phyloP scores from a whole-genome alignment of 192 early-diverging fungal genomes.

The Linnemannia hyalina region DNA sequence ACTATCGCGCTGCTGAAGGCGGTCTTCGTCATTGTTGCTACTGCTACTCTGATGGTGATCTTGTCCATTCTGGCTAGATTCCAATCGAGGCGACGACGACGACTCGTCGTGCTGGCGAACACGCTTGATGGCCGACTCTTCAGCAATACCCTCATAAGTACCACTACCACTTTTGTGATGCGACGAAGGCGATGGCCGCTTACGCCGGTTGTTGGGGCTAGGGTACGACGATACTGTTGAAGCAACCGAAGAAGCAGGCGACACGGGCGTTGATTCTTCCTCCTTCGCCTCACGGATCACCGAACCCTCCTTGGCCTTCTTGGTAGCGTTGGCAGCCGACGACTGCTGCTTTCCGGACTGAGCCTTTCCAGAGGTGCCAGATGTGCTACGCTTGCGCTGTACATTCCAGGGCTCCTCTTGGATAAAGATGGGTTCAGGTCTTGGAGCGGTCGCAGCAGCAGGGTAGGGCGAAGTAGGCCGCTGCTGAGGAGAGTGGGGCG shows the following conservation, averaged over 20 bases:
- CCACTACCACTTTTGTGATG: neutral
- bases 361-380: constrained; percentile 1
- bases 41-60: neutral
- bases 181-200: constrained; percentile 7
- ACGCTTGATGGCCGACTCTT: constrained; percentile 15
- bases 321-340: neutral
- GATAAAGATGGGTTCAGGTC: constrained; percentile 53
- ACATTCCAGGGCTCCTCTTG: constrained; percentile 54
- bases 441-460: neutral
- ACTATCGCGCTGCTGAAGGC: neutral
- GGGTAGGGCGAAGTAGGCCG: constrained; percentile 5
- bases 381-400: constrained; percentile 41
- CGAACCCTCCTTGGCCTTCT: constrained; percentile 21
- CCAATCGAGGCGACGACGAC: neutral
- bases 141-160: neutral
- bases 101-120: neutral
- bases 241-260: constrained; percentile 32
- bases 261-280: constrained; percentile 14
- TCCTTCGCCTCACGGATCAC: neutral
- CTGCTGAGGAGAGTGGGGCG: constrained; percentile 19
- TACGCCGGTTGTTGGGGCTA: constrained; percentile 15
- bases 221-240: constrained; percentile 12
- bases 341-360: constrained; percentile 7
- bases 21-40: neutral
- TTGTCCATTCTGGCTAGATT: neutral